These are phyloP conservation scores for Fusarium sterilihyphosum DNA, from an alignment of 2,329 filamentous ascomycete genomes.

Conservation along the genomic window DNA sequence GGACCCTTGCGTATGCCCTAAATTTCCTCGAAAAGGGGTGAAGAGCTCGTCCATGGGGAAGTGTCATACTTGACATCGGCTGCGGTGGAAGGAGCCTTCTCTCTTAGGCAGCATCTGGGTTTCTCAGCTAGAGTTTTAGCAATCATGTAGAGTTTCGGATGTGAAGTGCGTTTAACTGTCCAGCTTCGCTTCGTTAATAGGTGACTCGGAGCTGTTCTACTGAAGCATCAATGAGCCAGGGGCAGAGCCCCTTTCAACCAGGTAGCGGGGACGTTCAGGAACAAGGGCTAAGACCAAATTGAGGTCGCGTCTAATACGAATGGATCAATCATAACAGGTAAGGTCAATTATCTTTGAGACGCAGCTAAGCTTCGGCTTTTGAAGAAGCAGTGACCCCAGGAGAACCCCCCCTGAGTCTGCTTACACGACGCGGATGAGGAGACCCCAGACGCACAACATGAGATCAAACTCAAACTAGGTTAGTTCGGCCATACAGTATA, in stretches of 20 bases:
- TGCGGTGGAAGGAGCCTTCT: neutral
- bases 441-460: too few species aligned
- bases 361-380: fast-evolving
- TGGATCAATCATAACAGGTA: fast-evolving
- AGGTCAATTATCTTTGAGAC: fast-evolving
- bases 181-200: too few species aligned
- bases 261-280: neutral
- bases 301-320: fast-evolving
- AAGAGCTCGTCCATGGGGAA: too few species aligned
- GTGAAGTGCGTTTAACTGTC: fast-evolving
- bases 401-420: neutral
- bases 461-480: neutral
- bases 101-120: neutral
- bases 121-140: neutral
- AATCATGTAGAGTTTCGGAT: fast-evolving
- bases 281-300: fast-evolving
- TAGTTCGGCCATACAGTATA: neutral
- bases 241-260: fast-evolving
- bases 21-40: neutral
- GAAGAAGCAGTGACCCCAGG: neutral
- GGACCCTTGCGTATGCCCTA: too few species aligned
- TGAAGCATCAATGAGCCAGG: neutral
- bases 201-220: neutral
- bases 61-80: neutral
- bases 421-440: too few species aligned